Percentiles rank a stretch among this genome's conserved stretches.
Evolutionary conservation across 306 rosid species (phyloP).

Genomic region (Myrica gale): DNA sequence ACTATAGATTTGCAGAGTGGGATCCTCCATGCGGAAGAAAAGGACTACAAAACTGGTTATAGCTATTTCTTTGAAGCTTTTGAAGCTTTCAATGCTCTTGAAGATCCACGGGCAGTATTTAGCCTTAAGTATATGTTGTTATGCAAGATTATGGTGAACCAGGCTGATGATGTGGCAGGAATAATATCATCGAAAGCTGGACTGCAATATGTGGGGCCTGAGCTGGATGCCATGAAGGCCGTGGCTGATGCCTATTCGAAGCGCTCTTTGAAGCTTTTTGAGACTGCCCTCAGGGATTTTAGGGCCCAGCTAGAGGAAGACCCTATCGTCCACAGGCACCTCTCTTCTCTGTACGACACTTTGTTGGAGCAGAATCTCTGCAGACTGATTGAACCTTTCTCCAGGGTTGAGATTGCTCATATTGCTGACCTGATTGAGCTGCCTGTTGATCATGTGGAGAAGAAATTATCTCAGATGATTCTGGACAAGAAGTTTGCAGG

Average conservation of each 20-base stretch:
- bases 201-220: constrained; percentile 75
- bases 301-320: constrained; percentile 92
- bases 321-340: constrained; percentile 94
- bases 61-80: constrained; percentile 94
- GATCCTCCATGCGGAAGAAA: constrained; percentile 93
- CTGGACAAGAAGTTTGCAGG: constrained; percentile 67
- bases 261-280: constrained; percentile 81
- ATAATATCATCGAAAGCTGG: constrained; percentile 91
- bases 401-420: constrained; percentile 88
- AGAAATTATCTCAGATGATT: constrained; percentile 59
- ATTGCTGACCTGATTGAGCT: constrained; percentile 87
- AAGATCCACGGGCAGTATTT: constrained; percentile 84
- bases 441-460: constrained; percentile 59
- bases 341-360: constrained; percentile 80
- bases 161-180: constrained; percentile 87
- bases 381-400: constrained; percentile 91
- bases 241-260: constrained; percentile 94
- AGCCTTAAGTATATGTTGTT: constrained; percentile 92
- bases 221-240: constrained; percentile 96
- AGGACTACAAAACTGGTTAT: constrained; percentile 86
- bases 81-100: constrained; percentile 89
- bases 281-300: constrained; percentile 67
- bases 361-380: constrained; percentile 91
- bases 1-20: constrained; percentile 93
- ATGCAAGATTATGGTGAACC: constrained; percentile 91